Evolutionary conservation across 176 grass and related monocot genomes (phyloP).

Genomic region (Neostapfia colusana): DNA sequence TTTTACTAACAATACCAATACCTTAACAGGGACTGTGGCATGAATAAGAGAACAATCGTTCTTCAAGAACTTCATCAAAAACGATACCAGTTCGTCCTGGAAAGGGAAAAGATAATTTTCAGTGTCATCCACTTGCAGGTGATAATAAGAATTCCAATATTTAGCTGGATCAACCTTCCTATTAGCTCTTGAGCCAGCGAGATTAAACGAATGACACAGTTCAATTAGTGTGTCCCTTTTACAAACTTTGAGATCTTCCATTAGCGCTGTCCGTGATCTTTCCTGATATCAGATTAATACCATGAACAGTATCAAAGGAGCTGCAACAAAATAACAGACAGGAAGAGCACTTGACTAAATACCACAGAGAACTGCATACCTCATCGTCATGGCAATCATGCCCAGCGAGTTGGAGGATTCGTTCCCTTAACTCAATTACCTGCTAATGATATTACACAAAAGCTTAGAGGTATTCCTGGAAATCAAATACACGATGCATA

Average conservation of each 20-base stretch:
- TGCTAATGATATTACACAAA: conserved; percentile 16
- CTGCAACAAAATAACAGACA: neutral
- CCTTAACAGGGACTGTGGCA: neutral
- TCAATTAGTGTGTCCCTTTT: conserved; percentile 23
- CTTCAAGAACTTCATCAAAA: conserved; percentile 34
- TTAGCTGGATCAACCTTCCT: conserved; percentile 38
- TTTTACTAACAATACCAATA: neutral
- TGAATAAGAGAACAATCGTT: neutral
- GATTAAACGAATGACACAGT: conserved; percentile 43
- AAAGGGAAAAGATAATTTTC: neutral
- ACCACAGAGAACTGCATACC: conserved; percentile 22
- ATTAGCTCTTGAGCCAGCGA: conserved; percentile 41
- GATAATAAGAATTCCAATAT: conserved; percentile 31
- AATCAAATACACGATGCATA: neutral
- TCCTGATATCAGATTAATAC: conserved; percentile 31
- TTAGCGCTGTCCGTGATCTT: conserved; percentile 37
- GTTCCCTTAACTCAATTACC: conserved; percentile 49
- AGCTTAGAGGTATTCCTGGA: conserved; percentile 6
- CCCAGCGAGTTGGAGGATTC: conserved; percentile 43
- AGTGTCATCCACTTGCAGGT: conserved; percentile 11
- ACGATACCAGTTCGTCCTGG: conserved; percentile 43
- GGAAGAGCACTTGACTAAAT: neutral
- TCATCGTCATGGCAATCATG: conserved; percentile 30
- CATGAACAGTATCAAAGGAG: neutral
- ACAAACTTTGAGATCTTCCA: conserved; percentile 38